phyloP scores from a whole-genome alignment of 1,139 yeast species.

The Kodamaea alishanica region DNA sequence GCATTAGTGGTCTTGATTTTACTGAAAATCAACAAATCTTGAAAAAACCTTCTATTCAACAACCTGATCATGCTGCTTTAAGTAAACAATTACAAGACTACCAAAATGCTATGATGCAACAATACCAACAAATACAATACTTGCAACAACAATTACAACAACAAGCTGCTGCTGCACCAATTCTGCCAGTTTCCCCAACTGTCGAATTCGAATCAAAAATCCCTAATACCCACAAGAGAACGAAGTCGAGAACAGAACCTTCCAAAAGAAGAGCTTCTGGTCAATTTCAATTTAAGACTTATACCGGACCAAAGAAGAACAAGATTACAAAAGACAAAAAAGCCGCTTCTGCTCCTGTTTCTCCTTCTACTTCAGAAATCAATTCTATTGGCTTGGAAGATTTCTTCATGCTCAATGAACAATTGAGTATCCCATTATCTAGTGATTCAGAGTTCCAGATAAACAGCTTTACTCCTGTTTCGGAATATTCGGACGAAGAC shows the following conservation, averaged over 20 bases:
- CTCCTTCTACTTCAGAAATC: constrained; percentile 9
- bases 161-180: constrained; percentile 10
- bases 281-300: constrained; percentile 38
- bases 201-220: constrained; percentile 3
- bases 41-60: constrained; percentile 4
- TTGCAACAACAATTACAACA: constrained; percentile 23
- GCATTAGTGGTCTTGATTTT: constrained; percentile 22
- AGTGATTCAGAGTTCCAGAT: constrained; percentile 1
- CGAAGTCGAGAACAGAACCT: constrained; percentile 23
- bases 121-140: constrained; percentile 23
- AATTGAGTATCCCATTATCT: constrained; percentile 18
- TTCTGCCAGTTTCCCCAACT: constrained; percentile 5
- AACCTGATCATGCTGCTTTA: constrained; percentile 7
- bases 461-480: constrained; percentile 20
- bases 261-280: constrained; percentile 24
- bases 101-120: constrained; percentile 25
- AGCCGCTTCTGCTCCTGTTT: constrained; percentile 5
- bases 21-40: constrained; percentile 3
- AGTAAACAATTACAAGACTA: constrained; percentile 20
- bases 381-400: constrained; percentile 27
- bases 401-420: constrained; percentile 31
- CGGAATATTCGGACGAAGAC: constrained; percentile 24
- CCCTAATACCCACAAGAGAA: constrained; percentile 17
- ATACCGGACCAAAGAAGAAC: constrained; percentile 32
- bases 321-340: constrained; percentile 11